A percentile compares a stretch with the other conserved stretches of the same genome.
Conservation (phyloP, 2,329 filamentous ascomycete species). For the Torrubiellomyces zombiae region DNA sequence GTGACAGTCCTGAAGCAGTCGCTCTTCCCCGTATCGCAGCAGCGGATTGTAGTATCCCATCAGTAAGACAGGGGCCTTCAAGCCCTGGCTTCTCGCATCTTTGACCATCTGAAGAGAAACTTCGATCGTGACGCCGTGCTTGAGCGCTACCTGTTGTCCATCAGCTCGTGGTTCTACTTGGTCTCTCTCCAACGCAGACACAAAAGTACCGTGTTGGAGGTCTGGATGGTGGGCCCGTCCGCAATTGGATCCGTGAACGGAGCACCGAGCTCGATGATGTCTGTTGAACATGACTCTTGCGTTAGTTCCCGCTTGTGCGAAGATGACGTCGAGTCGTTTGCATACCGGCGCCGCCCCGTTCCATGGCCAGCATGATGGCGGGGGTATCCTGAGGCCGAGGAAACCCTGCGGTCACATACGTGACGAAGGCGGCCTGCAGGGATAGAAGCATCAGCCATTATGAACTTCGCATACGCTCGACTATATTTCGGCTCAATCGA, state of each 20-base stretch:
- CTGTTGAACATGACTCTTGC: slow-evolving; percentile 17
- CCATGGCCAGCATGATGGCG: slow-evolving; percentile 72
- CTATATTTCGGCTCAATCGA: no score
- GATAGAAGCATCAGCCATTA: slow-evolving; percentile 1
- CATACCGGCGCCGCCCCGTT: slow-evolving; percentile 79
- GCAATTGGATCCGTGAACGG: slow-evolving; percentile 98
- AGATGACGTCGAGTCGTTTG: slow-evolving; percentile 2
- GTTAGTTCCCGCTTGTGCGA: slow-evolving; percentile 1
- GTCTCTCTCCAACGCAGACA: no score
- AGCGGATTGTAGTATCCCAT: slow-evolving; percentile 99
- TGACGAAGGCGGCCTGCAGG: slow-evolving; percentile 63
- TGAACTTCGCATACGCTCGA: no score
- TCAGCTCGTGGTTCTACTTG: slow-evolving; percentile 3
- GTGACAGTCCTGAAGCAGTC: slow-evolving; percentile 68
- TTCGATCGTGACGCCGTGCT: slow-evolving; percentile 74
- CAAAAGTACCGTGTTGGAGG: slow-evolving; percentile 75
- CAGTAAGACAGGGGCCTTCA: slow-evolving; percentile 70
- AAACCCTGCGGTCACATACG: slow-evolving; percentile 91
- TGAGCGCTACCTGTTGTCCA: slow-evolving; percentile 46
- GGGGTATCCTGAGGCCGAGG: slow-evolving; percentile 70
- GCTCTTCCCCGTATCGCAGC: slow-evolving; percentile 84
- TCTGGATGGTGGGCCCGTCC: slow-evolving; percentile 94
- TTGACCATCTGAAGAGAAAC: slow-evolving; percentile 71
- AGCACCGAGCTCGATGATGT: slow-evolving; percentile 88
- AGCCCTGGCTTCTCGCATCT: slow-evolving; percentile 57